Base-by-base conservation (phyloP, 2,329 filamentous ascomycete species). In the Verticillium zaregamsianum region DNA sequence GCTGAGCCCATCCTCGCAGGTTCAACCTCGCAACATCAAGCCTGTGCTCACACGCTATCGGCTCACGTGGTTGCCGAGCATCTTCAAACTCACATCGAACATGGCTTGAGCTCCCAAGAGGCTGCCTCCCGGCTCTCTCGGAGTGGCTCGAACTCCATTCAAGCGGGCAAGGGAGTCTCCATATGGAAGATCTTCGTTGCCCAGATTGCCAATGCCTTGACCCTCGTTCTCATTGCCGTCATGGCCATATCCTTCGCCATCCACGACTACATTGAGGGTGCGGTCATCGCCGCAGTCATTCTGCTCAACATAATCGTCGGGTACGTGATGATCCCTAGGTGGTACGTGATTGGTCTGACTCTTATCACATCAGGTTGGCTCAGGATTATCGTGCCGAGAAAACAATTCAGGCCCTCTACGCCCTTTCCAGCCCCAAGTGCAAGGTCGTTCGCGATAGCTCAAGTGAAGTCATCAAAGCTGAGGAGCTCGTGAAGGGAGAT, bases 181-280 rank as follows among this genome's bases (percentile, higher is more conserved):
- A 70, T 89, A 76, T 90, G 88, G 86, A 85, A 89, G 78, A 90
- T 92, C 78, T 83, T 92, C 77, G 76, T 91, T 77, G 89, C 88
- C 72, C 89, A 92, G 79, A 84, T 91, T 68, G 90, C 89, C 67
- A 92, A 92, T 78, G 90, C 88, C 77, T 79, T 92, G 76, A 92
- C 89, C 66, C 81, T 90, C 72, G 87, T 91, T 65, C 86, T 93
- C 68, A 80, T 92, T 67, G 86, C 91, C 69, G 90, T 90, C 69
- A 91, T 91, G 86, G 86, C 85, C 63, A 78, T 86, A 63, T 87
- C 85, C 57, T 90, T 88, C 76, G 85, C 82, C 72, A 90, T 89
- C 67, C 70, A 80, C 68, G 87, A 88, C 72, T 88, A 82, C 69
- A 81, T 87, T 71, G 86, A 89, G 77, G 86, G 81, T 65, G 82